Evolutionary conservation across 2,329 filamentous ascomycete genomes (phyloP).

Genomic region (Massarina eburnea): DNA sequence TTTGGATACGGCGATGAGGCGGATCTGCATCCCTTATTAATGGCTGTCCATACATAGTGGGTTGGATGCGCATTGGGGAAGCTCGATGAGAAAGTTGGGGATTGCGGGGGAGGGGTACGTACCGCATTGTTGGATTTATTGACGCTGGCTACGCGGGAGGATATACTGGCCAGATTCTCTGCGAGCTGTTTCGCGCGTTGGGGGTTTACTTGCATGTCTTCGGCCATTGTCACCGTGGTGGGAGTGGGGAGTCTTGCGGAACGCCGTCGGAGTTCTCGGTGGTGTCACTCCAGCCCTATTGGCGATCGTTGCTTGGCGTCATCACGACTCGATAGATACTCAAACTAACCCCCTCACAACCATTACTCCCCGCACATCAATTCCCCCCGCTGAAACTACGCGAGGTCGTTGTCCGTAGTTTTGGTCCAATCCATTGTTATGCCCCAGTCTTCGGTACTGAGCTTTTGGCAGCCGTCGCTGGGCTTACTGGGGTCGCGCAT

Average conservation of each 20-base stretch:
- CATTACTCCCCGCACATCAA: neutral
- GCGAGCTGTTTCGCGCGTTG: conserved; percentile 49
- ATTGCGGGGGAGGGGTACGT: conserved; percentile 2
- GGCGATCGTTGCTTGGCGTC: neutral
- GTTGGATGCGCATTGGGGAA: neutral
- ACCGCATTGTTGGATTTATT: conserved; percentile 38
- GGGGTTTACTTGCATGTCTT: conserved; percentile 44
- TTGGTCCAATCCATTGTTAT: neutral
- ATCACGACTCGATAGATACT: conserved; percentile 1
- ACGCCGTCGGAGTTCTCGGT: neutral
- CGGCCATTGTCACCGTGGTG: conserved; percentile 6
- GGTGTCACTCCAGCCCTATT: neutral
- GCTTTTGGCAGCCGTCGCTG: neutral
- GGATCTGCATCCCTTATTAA: conserved; percentile 56
- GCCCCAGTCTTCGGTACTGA: neutral
- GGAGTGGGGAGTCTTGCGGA: too few species aligned
- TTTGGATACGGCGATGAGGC: conserved; percentile 94
- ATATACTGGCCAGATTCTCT: conserved; percentile 48
- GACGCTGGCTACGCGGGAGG: conserved; percentile 44
- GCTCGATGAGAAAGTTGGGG: neutral
- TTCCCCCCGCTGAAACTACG: neutral
- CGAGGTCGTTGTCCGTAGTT: neutral
- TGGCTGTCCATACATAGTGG: neutral
- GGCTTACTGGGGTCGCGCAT: too few species aligned
- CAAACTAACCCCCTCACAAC: neutral